Evolutionary conservation across 75 land plant genomes (phyloP).

Genomic region (Picea glauca): DNA sequence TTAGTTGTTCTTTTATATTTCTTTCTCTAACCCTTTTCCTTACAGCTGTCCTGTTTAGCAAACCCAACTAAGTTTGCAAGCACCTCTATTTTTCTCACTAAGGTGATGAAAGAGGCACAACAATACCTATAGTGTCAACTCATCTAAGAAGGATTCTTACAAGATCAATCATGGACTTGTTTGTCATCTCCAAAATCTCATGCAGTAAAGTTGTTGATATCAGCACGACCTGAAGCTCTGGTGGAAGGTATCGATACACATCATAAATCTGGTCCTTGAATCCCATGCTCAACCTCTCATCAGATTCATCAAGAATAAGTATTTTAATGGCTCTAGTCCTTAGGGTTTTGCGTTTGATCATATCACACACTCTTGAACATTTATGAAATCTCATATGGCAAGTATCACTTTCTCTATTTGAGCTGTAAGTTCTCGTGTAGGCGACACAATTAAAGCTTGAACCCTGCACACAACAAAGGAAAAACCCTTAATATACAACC

Average conservation of each 20-base stretch:
- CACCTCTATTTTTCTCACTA: too few relatives aligned
- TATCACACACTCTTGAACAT: conserved; percentile 91
- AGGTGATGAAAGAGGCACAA: too few relatives aligned
- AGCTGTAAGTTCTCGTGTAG: conserved; percentile 91
- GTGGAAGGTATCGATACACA: too few relatives aligned
- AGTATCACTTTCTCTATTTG: conserved; percentile 92
- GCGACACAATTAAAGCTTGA: conserved; percentile 92
- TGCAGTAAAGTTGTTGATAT: too few relatives aligned
- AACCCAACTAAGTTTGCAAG: too few relatives aligned
- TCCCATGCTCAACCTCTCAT: conserved; percentile 87
- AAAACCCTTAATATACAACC: neutral
- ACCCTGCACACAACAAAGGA: conserved; percentile 46
- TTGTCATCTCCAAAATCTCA: too few relatives aligned
- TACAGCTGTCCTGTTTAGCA: too few relatives aligned
- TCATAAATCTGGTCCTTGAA: conserved; percentile 94
- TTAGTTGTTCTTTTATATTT: too few relatives aligned
- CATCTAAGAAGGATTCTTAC: conserved; percentile 76
- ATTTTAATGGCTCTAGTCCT: conserved; percentile 87
- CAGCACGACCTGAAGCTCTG: too few relatives aligned
- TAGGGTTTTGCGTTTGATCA: conserved; percentile 69
- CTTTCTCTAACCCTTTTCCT: too few relatives aligned
- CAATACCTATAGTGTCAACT: conserved; percentile 67
- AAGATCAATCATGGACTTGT: too few relatives aligned
- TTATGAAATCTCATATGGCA: conserved; percentile 84
- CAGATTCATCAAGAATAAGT: conserved; percentile 61